Evolutionary conservation across 2,329 filamentous ascomycete species (phyloP).

Genomic region (Penicillium aurantiogriseum): DNA sequence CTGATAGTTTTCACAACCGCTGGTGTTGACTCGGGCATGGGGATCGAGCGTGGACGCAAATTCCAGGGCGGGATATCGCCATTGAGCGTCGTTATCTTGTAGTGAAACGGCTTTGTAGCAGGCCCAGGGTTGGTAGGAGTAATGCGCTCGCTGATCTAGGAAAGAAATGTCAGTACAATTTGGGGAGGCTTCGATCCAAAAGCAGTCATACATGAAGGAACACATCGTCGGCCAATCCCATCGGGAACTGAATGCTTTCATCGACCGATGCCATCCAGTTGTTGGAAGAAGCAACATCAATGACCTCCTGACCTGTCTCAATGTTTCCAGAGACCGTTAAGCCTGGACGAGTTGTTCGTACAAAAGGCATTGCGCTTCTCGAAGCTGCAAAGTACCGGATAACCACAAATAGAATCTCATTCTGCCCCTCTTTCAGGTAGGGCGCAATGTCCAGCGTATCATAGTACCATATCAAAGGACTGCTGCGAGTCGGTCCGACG

Average conservation of each 20-base stretch:
- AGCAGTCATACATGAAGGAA: constrained; percentile 41
- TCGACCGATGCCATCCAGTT: constrained; percentile 23
- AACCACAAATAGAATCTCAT: constrained; percentile 25
- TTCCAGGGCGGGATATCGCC: constrained; percentile 44
- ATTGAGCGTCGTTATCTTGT: constrained; percentile 37
- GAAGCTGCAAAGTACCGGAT: constrained; percentile 29
- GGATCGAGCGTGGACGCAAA: constrained; percentile 39
- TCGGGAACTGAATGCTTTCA: constrained; percentile 23
- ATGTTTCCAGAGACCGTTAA: constrained; percentile 30
- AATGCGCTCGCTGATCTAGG: constrained; percentile 27
- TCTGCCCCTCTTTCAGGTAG: constrained; percentile 21
- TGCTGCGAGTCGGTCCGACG: constrained; percentile 40
- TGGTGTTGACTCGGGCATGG: constrained; percentile 31
- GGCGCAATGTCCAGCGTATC: constrained; percentile 31
- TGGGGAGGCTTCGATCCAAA: background rate
- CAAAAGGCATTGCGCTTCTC: constrained; percentile 33
- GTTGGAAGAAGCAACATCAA: constrained; percentile 15
- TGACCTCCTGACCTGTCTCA: constrained; percentile 2
- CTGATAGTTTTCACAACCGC: constrained; percentile 23
- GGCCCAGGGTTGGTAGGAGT: background rate
- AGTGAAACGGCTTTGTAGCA: constrained; percentile 20
- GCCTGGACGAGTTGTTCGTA: constrained; percentile 28
- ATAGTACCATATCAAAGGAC: constrained; percentile 35
- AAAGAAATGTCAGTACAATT: background rate
- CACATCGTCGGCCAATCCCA: constrained; percentile 36